These are phyloP conservation scores for Epichloe sp. DNA, from an alignment of 2,329 filamentous ascomycete genomes.

Conservation along the genomic window DNA sequence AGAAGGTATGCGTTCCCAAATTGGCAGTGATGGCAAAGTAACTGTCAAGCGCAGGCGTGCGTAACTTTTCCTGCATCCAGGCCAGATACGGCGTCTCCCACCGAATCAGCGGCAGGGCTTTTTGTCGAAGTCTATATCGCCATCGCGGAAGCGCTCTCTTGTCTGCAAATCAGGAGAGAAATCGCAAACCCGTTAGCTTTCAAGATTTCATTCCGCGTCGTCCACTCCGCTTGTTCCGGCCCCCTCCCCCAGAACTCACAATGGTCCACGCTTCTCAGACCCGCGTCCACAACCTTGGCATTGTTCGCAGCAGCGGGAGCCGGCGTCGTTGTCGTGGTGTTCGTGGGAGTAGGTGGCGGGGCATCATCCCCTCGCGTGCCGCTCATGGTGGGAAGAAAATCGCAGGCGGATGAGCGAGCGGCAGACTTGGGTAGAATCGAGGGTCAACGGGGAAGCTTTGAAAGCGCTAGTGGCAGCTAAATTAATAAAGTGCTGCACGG, in stretches of 20 bases:
- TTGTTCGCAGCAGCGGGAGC: slow-evolving; percentile 8
- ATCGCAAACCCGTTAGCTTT: slow-evolving; percentile 4
- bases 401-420: slow-evolving; percentile 2
- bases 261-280: slow-evolving; percentile 67
- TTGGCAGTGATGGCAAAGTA: slow-evolving; percentile 97
- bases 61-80: slow-evolving; percentile 65
- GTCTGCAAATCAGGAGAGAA: slow-evolving; percentile 39
- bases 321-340: background rate
- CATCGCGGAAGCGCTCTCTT: slow-evolving; percentile 72
- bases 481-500: too few species aligned
- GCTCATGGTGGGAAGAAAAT: slow-evolving; percentile 15
- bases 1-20: slow-evolving; percentile 94
- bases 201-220: background rate
- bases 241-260: slow-evolving; percentile 31
- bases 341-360: slow-evolving; percentile 12
- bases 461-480: too few species aligned
- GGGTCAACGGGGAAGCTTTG: slow-evolving; percentile 1
- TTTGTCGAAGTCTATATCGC: slow-evolving; percentile 76
- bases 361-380: slow-evolving; percentile 20
- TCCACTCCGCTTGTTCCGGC: background rate
- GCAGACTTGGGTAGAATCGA: background rate
- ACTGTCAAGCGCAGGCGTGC: slow-evolving; percentile 75
- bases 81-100: slow-evolving; percentile 95
- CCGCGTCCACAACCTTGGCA: slow-evolving; percentile 46
- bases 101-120: slow-evolving; percentile 72